Evolutionary conservation across 371 early-diverging fungal species (phyloP).

Genomic region (Mucor saturninus): DNA sequence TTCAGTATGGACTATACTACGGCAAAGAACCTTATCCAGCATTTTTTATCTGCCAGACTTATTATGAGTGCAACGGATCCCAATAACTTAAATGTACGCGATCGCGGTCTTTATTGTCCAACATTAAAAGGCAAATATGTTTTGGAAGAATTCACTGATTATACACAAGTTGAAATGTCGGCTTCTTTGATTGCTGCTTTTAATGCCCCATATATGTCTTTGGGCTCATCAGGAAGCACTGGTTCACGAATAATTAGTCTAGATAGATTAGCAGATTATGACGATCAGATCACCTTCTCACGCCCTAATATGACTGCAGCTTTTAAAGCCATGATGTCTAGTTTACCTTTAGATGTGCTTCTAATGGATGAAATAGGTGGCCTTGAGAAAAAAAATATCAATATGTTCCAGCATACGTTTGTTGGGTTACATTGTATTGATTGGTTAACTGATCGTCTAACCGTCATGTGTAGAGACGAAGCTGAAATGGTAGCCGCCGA

Average conservation of each 20-base stretch:
- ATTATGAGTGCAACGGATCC: slow-evolving; percentile 59
- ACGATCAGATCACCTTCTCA: slow-evolving; percentile 48
- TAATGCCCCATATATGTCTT: slow-evolving; percentile 20
- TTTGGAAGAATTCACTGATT: slow-evolving; percentile 52
- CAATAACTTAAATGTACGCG: slow-evolving; percentile 48
- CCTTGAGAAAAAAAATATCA: slow-evolving; percentile 29
- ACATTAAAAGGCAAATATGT: slow-evolving; percentile 64
- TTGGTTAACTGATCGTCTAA: slow-evolving; percentile 66
- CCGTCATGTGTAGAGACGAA: slow-evolving; percentile 64
- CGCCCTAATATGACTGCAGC: slow-evolving; percentile 57
- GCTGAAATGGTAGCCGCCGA: slow-evolving; percentile 59
- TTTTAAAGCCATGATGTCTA: slow-evolving; percentile 63
- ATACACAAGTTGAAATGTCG: slow-evolving; percentile 43
- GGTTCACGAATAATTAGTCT: slow-evolving; percentile 28
- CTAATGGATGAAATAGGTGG: slow-evolving; percentile 51
- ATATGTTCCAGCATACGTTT: slow-evolving; percentile 35
- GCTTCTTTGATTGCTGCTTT: slow-evolving; percentile 18
- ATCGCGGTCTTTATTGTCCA: slow-evolving; percentile 58
- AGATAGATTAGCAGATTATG: slow-evolving; percentile 41
- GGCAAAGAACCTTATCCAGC: slow-evolving; percentile 62
- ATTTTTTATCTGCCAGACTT: slow-evolving; percentile 59
- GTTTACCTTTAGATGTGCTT: slow-evolving; percentile 42
- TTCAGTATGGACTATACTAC: slow-evolving; percentile 59
- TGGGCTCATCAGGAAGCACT: slow-evolving; percentile 6
- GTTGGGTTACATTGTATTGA: slow-evolving; percentile 49